Evolutionary conservation across 2,329 filamentous ascomycete species (phyloP).

Genomic region (Apiospora kogelbergensis): DNA sequence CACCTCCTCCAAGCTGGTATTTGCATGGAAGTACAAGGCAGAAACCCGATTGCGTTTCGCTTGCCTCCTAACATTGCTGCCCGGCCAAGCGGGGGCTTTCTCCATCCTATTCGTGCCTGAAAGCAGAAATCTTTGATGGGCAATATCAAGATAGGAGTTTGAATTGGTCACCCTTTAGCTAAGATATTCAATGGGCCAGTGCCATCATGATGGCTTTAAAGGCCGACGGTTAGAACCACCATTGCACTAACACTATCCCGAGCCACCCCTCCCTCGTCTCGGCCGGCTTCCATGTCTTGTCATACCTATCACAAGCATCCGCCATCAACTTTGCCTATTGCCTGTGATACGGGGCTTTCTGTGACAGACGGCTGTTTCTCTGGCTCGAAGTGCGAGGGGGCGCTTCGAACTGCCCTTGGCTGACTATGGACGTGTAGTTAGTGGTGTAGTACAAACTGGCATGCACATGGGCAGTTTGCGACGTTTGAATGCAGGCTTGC

Average conservation of each 20-base stretch:
- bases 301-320: conserved; percentile 38
- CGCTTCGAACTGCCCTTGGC: neutral
- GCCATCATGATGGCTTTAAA: neutral
- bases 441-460: neutral
- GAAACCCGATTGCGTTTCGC: neutral
- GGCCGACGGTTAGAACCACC: neutral
- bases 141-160: neutral
- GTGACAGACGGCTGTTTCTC: neutral
- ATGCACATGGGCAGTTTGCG: neutral
- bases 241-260: neutral
- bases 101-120: neutral
- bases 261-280: conserved; percentile 9
- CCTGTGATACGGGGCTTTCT: conserved; percentile 11
- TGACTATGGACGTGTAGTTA: neutral
- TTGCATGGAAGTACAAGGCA: neutral
- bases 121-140: neutral
- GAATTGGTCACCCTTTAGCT: neutral
- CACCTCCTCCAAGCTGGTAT: neutral
- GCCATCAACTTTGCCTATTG: conserved; percentile 31
- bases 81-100: no score
- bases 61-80: neutral
- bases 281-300: conserved; percentile 20
- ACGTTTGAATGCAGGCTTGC: neutral
- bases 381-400: neutral
- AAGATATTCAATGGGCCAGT: neutral